Evolutionary conservation across 1,139 yeast species (phyloP), one percentile per base, ranked within the genome.

Genomic region (Protomyces pachydermus): DNA sequence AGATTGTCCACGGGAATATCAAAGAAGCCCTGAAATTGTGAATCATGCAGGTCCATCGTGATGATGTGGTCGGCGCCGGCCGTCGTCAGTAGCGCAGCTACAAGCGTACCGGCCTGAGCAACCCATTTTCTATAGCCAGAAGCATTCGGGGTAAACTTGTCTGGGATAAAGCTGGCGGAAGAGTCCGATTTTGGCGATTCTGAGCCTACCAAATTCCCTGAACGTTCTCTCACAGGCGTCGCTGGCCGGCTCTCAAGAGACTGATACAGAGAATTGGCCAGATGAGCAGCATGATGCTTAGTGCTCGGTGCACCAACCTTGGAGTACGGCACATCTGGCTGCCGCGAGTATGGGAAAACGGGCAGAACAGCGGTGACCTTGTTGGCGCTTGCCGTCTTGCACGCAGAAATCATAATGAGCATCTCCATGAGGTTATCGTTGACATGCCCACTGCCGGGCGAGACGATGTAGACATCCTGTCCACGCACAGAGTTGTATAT

Each of bases 31-130:
- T 93, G 98, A 72, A 93, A 93, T 76, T 93, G 98, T 16, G 96
- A 87, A 9, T 98, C 98, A 73, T 93, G 98, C 71, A 93, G 80
- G 74, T 93, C 98, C 96, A 93, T 90, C 53, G 98, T 93, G 71
- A 93, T 93, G 42, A 93, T 96, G 76, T 93, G 98, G 75, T 91
- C 85, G 75, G 97, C 91, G 8, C 98, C 98, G 16, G 98, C 97
- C 2, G 97, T 88, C 65, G 93, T 90, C 67, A 93, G 80, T 88
- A 93, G 84, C 73, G 91, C 93, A 52, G 98, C 98, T 14, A 66
- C 65, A 25, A 66, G 57, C 50, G 96, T 91, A 9, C 99, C 98
- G 56, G 93, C 87, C 75, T 91, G 98, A 0, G 97, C 95, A 37
- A 91, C 86, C 98, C 98, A 93, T 71, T 91, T 87, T 73, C 88